Conservation (phyloP, 257 asterid species). For the Scutellaria barbata region DNA sequence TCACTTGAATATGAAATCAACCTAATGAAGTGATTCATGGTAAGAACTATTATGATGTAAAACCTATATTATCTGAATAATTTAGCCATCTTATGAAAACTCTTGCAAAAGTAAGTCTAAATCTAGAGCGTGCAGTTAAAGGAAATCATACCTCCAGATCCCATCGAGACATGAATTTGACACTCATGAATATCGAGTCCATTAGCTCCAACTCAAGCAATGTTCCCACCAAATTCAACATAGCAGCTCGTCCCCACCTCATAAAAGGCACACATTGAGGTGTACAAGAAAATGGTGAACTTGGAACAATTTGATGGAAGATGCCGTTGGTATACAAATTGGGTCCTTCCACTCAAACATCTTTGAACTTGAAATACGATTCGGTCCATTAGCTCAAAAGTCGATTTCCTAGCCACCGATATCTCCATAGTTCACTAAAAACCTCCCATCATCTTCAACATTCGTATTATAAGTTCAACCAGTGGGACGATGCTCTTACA, state of each 20-base stretch:
- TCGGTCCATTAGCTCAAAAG: not conserved
- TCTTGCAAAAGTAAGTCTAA: not conserved
- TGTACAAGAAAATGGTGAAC: not conserved
- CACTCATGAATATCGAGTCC: not conserved
- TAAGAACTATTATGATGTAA: not conserved
- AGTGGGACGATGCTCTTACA: constrained; percentile 8
- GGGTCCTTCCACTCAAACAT: not conserved
- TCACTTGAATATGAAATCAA: too few relatives aligned
- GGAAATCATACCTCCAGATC: constrained; percentile 21
- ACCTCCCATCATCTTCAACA: constrained; percentile 5
- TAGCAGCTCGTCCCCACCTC: not conserved
- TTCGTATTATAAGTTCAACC: constrained; percentile 14
- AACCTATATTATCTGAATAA: not conserved
- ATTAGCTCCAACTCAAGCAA: not conserved
- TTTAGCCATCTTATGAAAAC: not conserved
- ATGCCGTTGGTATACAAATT: not conserved
- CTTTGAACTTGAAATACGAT: not conserved
- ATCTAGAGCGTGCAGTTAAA: not conserved
- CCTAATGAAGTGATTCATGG: too few relatives aligned
- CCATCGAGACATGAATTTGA: not conserved
- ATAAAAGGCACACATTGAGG: constrained; percentile 1
- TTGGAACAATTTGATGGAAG: not conserved
- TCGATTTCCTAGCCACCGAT: not conserved
- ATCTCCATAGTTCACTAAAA: not conserved
- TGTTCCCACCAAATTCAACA: not conserved